Evolutionary conservation across 805 yeast species (phyloP).

Genomic region (Yarrowia hollandica): DNA sequence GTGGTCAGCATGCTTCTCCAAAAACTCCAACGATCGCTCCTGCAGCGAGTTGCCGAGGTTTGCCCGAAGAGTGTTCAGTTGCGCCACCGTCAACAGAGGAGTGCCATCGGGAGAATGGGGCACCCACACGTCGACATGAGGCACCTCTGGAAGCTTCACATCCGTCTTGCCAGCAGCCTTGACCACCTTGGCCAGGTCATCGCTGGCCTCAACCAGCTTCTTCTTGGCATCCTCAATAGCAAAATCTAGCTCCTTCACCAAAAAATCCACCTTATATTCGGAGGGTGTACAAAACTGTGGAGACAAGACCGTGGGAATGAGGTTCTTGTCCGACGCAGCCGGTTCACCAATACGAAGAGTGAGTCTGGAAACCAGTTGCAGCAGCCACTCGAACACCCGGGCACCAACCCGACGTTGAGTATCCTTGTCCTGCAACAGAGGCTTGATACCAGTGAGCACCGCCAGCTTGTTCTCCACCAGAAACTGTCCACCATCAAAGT

Average conservation of each 20-base stretch:
- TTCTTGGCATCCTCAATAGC: conserved; percentile 23
- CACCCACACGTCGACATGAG: conserved; percentile 30
- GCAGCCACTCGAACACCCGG: conserved; percentile 21
- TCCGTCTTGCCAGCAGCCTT: neutral
- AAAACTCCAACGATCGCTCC: conserved; percentile 32
- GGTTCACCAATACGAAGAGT: conserved; percentile 15
- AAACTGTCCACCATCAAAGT: conserved; percentile 38
- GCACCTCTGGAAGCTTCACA: conserved; percentile 3
- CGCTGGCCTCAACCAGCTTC: conserved; percentile 29
- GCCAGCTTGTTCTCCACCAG: conserved; percentile 36
- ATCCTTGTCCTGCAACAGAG: conserved; percentile 8
- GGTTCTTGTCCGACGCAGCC: conserved; percentile 2
- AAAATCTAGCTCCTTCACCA: conserved; percentile 34
- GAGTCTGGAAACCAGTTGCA: conserved; percentile 6
- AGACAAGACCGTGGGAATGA: conserved; percentile 33
- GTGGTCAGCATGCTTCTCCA: conserved; percentile 16
- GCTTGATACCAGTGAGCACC: neutral
- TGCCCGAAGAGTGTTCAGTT: conserved; percentile 36
- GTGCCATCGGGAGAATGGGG: conserved; percentile 32
- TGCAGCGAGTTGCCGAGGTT: conserved; percentile 32
- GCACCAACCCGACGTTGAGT: conserved; percentile 10
- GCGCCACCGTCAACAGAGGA: conserved; percentile 32
- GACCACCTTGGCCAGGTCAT: conserved; percentile 16
- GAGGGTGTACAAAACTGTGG: conserved; percentile 36
- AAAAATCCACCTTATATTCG: conserved; percentile 35